Conservation (phyloP, 306 rosid genomes). For the Cicer bijugum region DNA sequence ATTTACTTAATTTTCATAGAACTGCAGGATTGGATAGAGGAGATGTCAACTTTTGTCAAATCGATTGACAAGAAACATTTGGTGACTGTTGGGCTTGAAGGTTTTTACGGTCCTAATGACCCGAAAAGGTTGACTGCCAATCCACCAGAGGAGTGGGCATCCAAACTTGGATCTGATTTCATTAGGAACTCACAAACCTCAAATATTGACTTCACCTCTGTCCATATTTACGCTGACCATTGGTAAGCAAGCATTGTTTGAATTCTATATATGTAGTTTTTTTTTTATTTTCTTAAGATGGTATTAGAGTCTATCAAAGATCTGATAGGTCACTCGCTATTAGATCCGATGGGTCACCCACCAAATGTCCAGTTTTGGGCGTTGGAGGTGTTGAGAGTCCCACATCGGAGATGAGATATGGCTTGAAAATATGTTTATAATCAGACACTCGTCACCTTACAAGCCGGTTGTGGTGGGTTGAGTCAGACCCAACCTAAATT, state of each 20-base stretch:
- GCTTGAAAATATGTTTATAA: no score
- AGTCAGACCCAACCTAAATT: no score
- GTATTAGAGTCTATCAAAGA: background rate
- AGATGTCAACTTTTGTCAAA: constrained; percentile 90
- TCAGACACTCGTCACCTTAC: no score
- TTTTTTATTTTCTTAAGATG: background rate
- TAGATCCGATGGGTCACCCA: no score
- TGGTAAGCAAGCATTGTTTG: constrained; percentile 73
- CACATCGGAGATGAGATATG: no score
- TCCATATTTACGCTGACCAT: constrained; percentile 96
- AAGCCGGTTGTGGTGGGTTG: no score
- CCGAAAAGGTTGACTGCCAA: constrained; percentile 68
- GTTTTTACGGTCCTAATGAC: constrained; percentile 92
- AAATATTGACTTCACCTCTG: constrained; percentile 83
- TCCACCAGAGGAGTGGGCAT: constrained; percentile 95
- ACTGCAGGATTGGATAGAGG: constrained; percentile 96
- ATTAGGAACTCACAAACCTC: constrained; percentile 75
- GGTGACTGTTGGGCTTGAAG: constrained; percentile 90
- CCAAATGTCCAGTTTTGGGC: no score
- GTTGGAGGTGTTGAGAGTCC: no score
- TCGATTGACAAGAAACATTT: constrained; percentile 90
- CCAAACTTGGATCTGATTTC: constrained; percentile 93
- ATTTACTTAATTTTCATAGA: constrained; percentile 44
- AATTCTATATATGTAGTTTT: constrained; percentile 35
- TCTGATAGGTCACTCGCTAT: no score